phyloP scores from a whole-genome alignment of 352 stramenopile species.

The Phytophthora citrophthora region DNA sequence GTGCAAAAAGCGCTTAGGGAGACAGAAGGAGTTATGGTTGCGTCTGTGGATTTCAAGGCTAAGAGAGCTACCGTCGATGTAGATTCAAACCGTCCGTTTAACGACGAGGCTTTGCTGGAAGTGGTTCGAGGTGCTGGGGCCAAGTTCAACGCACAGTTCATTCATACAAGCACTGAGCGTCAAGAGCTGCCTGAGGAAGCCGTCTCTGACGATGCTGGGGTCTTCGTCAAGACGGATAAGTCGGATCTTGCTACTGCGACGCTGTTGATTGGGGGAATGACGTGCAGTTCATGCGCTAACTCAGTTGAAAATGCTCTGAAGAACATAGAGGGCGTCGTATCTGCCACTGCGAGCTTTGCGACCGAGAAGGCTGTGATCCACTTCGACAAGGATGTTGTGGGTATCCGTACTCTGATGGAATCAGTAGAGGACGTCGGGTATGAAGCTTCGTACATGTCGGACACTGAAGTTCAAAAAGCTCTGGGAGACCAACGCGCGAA shows the following conservation, averaged over 20 bases:
- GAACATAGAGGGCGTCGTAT: constrained; percentile 61
- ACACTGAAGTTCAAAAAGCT: constrained; percentile 62
- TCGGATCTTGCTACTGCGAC: constrained; percentile 51
- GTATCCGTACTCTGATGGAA: constrained; percentile 78
- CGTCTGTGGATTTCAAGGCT: constrained; percentile 69
- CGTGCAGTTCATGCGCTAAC: constrained; percentile 88
- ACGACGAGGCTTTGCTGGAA: constrained; percentile 64
- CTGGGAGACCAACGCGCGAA: constrained; percentile 74
- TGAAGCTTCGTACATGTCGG: constrained; percentile 46
- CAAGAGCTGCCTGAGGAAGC: neutral
- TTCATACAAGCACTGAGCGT: neutral
- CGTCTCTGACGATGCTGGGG: neutral
- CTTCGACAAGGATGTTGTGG: constrained; percentile 67
- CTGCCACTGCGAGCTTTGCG: constrained; percentile 75
- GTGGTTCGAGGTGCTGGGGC: constrained; percentile 42
- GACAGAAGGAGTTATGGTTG: constrained; percentile 62
- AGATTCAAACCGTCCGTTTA: constrained; percentile 60
- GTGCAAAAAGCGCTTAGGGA: constrained; percentile 67
- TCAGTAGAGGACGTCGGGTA: constrained; percentile 60
- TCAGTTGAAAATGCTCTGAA: constrained; percentile 83
- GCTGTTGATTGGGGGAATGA: constrained; percentile 88
- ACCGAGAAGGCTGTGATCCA: constrained; percentile 76
- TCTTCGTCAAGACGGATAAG: neutral
- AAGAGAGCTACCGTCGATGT: constrained; percentile 71
- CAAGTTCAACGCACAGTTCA: constrained; percentile 34